Evolutionary conservation across 2,329 filamentous ascomycete species (phyloP).

Genomic region (Drechmeria coniospora): DNA sequence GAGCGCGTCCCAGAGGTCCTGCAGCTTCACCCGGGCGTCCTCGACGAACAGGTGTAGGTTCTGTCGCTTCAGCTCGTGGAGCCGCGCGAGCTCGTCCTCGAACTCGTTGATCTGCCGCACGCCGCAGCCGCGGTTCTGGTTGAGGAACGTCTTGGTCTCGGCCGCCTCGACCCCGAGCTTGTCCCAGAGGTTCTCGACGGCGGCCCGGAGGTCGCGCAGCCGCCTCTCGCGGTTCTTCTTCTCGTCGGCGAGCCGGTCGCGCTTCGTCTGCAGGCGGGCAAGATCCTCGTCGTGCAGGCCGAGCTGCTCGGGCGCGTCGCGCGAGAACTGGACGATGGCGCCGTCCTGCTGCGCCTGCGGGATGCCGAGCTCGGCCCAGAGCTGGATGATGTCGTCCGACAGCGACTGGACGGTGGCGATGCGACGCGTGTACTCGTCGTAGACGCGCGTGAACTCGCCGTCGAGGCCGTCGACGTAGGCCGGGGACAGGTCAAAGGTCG

Average conservation of each 20-base stretch:
- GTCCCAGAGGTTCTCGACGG: slow-evolving; percentile 81
- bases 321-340: slow-evolving; percentile 75
- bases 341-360: slow-evolving; percentile 86
- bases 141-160: slow-evolving; percentile 74
- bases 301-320: slow-evolving; percentile 83
- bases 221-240: slow-evolving; percentile 70
- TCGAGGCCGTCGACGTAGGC: slow-evolving; percentile 79
- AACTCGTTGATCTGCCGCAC: slow-evolving; percentile 89
- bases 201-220: slow-evolving; percentile 57
- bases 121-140: slow-evolving; percentile 78
- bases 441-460: slow-evolving; percentile 81
- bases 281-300: slow-evolving; percentile 84
- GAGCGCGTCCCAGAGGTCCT: slow-evolving; percentile 86
- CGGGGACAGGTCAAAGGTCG: slow-evolving; percentile 83
- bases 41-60: slow-evolving; percentile 94
- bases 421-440: slow-evolving; percentile 87
- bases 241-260: slow-evolving; percentile 75
- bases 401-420: slow-evolving; percentile 59
- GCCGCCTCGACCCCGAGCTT: slow-evolving; percentile 69
- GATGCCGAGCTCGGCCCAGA: slow-evolving; percentile 92
- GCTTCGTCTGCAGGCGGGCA: slow-evolving; percentile 51
- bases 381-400: slow-evolving; percentile 73
- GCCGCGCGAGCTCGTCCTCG: slow-evolving; percentile 70
- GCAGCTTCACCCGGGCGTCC: slow-evolving; percentile 76
- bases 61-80: slow-evolving; percentile 88